Conservation (phyloP, 2,329 filamentous ascomycete species). For the Shiraia bambusicola region DNA sequence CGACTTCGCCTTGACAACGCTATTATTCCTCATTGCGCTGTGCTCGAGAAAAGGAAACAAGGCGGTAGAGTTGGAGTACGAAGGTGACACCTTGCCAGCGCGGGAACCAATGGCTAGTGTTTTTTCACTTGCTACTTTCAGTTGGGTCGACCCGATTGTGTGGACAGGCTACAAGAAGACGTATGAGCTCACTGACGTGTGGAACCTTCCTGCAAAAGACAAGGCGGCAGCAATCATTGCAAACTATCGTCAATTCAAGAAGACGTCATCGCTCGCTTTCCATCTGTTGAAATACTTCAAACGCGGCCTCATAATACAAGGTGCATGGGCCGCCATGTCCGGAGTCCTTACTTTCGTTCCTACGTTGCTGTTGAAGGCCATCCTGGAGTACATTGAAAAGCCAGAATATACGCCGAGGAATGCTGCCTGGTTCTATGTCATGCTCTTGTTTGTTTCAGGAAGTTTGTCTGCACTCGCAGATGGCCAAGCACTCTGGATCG, state of each 20-base stretch:
- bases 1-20: conserved; percentile 72
- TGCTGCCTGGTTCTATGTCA: conserved; percentile 94
- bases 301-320: conserved; percentile 72
- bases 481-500: conserved; percentile 87
- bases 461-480: conserved; percentile 79
- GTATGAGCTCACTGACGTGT: conserved; percentile 80
- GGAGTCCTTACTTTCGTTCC: conserved; percentile 88
- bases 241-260: conserved; percentile 82
- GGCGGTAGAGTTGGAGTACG: conserved; percentile 82
- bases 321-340: conserved; percentile 73
- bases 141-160: conserved; percentile 87
- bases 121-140: conserved; percentile 82
- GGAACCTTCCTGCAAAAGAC: conserved; percentile 86
- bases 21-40: conserved; percentile 74
- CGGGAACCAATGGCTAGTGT: conserved; percentile 84
- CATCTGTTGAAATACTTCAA: conserved; percentile 87
- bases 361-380: conserved; percentile 85
- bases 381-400: conserved; percentile 90
- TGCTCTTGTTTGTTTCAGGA: conserved; percentile 82
- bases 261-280: conserved; percentile 74
- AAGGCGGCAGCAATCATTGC: conserved; percentile 80
- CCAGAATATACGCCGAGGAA: conserved; percentile 74
- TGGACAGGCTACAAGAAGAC: conserved; percentile 85
- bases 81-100: conserved; percentile 83
- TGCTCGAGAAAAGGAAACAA: conserved; percentile 91